Evolutionary conservation across 768 basidiomycete genomes (phyloP).

Genomic region (Cystobasidium tubakii): DNA sequence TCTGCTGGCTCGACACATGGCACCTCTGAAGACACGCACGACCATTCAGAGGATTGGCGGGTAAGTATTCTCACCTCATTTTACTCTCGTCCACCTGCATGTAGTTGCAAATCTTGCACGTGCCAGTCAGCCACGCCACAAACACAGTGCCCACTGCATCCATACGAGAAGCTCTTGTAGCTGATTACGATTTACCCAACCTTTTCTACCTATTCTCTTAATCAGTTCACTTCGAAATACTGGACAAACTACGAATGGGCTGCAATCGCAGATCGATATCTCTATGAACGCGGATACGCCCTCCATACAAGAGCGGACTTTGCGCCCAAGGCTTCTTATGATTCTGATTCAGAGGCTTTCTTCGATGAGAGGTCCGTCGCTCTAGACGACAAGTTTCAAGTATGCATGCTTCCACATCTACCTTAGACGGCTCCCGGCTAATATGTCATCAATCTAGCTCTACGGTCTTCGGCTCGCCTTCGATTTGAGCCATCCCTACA

Average conservation of each 20-base stretch:
- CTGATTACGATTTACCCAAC: too few relatives aligned
- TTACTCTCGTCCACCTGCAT: background rate
- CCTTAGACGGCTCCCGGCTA: background rate
- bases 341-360: background rate
- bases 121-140: background rate
- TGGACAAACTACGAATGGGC: constrained; percentile 13
- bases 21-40: background rate
- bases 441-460: background rate
- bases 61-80: background rate
- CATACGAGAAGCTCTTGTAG: background rate
- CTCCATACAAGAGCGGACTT: background rate
- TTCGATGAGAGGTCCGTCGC: background rate
- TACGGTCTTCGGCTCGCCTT: background rate
- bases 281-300: background rate
- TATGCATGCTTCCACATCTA: background rate
- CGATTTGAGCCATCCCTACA: background rate
- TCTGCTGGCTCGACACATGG: background rate
- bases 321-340: background rate
- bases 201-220: background rate
- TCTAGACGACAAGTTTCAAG: background rate
- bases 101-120: background rate
- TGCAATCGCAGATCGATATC: background rate
- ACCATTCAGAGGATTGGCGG: background rate
- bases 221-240: background rate
- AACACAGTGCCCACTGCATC: background rate